Evolutionary conservation across 441 rosid species (phyloP).

Genomic region (Syzygium syzygioides): DNA sequence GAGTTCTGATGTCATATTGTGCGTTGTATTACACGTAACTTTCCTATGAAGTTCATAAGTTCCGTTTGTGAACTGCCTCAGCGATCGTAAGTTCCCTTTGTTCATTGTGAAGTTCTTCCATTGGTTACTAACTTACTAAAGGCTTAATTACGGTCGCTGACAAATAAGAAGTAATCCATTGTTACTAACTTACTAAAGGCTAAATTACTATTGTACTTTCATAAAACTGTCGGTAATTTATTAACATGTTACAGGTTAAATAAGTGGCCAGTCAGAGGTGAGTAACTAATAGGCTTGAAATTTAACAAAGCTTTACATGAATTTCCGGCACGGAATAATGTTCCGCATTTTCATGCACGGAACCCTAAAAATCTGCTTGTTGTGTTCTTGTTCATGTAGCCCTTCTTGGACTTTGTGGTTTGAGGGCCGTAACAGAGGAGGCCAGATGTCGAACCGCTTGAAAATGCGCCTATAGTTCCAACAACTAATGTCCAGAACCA

Average conservation of each 20-base stretch:
- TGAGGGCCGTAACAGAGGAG: neutral
- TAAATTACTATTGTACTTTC: neutral
- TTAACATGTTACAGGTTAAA: neutral
- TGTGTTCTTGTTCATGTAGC: neutral
- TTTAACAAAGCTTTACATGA: neutral
- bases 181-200: neutral
- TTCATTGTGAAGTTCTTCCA: too few species aligned
- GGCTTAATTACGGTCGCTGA: too few species aligned
- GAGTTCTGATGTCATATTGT: too few species aligned
- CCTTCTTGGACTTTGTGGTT: neutral
- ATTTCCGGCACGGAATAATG: neutral
- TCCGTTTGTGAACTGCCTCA: too few species aligned
- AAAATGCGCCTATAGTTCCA: neutral
- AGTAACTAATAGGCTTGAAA: neutral
- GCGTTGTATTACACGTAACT: too few species aligned
- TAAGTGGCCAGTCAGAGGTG: neutral
- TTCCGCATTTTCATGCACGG: neutral
- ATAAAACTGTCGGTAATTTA: neutral
- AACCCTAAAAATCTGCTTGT: neutral
- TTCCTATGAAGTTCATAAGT: too few species aligned
- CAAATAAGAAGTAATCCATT: neutral
- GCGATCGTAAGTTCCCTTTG: too few species aligned
- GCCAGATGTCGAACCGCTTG: neutral
- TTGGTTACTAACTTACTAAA: too few species aligned
- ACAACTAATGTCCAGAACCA: neutral